Percentiles rank a stretch among this genome's conserved stretches.
phyloP scores from a whole-genome alignment of 2,329 filamentous ascomycete species.

The Fusarium tanahbumbuense region DNA sequence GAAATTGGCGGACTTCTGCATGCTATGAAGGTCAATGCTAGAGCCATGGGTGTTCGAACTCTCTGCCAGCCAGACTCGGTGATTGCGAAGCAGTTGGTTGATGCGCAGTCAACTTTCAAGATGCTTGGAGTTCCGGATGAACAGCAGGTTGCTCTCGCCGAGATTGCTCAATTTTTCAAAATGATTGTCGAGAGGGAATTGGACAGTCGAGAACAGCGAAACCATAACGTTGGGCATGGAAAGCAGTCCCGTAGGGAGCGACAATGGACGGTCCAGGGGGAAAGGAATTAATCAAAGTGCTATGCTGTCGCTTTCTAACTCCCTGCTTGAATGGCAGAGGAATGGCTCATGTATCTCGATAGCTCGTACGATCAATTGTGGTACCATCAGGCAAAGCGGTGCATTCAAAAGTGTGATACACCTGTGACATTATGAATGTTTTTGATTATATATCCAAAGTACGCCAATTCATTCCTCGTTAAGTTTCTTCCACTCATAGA shows the following conservation, averaged over 20 bases:
- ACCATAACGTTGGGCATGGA: slow-evolving; percentile 32
- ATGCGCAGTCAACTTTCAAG: slow-evolving; percentile 63
- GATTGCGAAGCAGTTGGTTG: slow-evolving; percentile 67
- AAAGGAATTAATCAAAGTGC: background rate
- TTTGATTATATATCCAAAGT: background rate
- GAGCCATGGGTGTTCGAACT: slow-evolving; percentile 64
- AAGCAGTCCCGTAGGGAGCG: slow-evolving; percentile 17
- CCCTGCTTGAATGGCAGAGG: background rate
- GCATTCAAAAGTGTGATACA: background rate
- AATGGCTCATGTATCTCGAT: background rate
- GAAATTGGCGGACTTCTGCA: slow-evolving; percentile 62
- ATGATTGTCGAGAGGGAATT: slow-evolving; percentile 62
- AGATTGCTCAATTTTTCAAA: slow-evolving; percentile 67
- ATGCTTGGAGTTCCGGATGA: slow-evolving; percentile 59
- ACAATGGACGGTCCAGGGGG: slow-evolving; percentile 18
- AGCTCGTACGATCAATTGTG: slow-evolving; percentile 1
- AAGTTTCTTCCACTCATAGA: slow-evolving; percentile 9
- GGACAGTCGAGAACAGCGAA: slow-evolving; percentile 43
- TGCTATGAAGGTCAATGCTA: slow-evolving; percentile 64
- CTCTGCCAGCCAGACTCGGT: slow-evolving; percentile 69
- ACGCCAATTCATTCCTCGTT: slow-evolving; percentile 33
- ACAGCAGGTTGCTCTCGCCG: slow-evolving; percentile 60
- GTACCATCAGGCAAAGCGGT: background rate
- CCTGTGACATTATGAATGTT: background rate
- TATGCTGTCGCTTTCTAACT: background rate